Conservation (phyloP, 1,284 basidiomycete genomes). For the Austropuccinia psidii region DNA sequence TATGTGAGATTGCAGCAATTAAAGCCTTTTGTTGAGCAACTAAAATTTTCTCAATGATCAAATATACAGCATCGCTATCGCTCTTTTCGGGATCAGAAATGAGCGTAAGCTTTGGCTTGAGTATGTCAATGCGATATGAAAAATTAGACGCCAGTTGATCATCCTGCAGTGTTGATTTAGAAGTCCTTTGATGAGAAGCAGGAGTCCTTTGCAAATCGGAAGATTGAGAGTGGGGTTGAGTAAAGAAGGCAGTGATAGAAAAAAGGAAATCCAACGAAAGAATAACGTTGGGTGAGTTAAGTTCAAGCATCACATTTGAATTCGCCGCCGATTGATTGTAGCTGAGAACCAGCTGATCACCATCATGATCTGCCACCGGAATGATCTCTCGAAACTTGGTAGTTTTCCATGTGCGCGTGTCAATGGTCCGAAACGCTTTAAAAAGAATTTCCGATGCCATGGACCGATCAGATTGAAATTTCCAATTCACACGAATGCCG, state of each 20-base stretch:
- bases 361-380: slow-evolving; percentile 76
- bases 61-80: slow-evolving; percentile 33
- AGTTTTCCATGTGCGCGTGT: slow-evolving; percentile 65
- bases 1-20: slow-evolving; percentile 12
- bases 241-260: slow-evolving; percentile 76
- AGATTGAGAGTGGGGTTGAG: slow-evolving; percentile 54
- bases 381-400: slow-evolving; percentile 92
- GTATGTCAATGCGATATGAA: slow-evolving; percentile 25
- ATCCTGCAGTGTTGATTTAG: slow-evolving; percentile 11
- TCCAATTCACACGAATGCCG: slow-evolving; percentile 69
- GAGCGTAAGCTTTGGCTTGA: slow-evolving; percentile 32
- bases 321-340: slow-evolving; percentile 64
- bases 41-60: slow-evolving; percentile 34
- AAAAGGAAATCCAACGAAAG: slow-evolving; percentile 90
- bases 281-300: slow-evolving; percentile 89
- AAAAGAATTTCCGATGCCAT: slow-evolving; percentile 79
- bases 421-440: slow-evolving; percentile 82
- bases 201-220: too few species aligned
- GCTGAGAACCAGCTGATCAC: slow-evolving; percentile 90
- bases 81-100: slow-evolving; percentile 33
- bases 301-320: slow-evolving; percentile 69
- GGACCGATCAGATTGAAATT: slow-evolving; percentile 73
- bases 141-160: background rate
- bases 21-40: slow-evolving; percentile 25
- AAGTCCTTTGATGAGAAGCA: background rate